These are phyloP conservation scores for Pythium scleroteichum DNA, from an alignment of 352 stramenopile genomes.

Conservation along the genomic window DNA sequence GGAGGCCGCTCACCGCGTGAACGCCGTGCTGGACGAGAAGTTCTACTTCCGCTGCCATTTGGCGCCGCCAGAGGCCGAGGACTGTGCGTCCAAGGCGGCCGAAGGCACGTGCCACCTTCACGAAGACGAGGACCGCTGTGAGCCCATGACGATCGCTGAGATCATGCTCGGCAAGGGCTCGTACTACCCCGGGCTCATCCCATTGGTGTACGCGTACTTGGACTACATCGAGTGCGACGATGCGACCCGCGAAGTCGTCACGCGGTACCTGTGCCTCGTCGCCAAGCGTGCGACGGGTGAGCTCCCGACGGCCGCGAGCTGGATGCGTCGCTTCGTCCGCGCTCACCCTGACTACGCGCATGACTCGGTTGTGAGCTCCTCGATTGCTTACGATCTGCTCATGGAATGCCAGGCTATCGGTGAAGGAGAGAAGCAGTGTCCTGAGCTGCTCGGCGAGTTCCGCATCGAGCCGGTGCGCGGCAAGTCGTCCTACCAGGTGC, in stretches of 20 bases:
- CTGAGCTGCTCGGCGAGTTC: conserved; percentile 93
- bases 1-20: conserved; percentile 95
- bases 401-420: conserved; percentile 96
- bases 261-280: conserved; percentile 90
- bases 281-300: conserved; percentile 94
- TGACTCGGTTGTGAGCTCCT: conserved; percentile 90
- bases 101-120: conserved; percentile 44
- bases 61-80: conserved; percentile 79
- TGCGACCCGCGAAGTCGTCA: conserved; percentile 74
- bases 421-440: conserved; percentile 89
- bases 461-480: conserved; percentile 92
- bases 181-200: conserved; percentile 97
- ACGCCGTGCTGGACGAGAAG: conserved; percentile 94
- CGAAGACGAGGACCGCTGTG: conserved; percentile 65
- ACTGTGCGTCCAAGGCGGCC: conserved; percentile 43
- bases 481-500: conserved; percentile 90
- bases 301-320: conserved; percentile 95
- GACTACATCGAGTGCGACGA: conserved; percentile 97
- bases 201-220: conserved; percentile 96
- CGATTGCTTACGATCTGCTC: conserved; percentile 93
- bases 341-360: conserved; percentile 94
- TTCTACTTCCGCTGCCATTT: conserved; percentile 98
- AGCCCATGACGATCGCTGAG: conserved; percentile 98
- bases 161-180: conserved; percentile 96
- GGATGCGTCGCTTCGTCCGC: conserved; percentile 96